Evolutionary conservation across 75 land plant genomes (phyloP).

Genomic region (Pseudotsuga menziesii): DNA sequence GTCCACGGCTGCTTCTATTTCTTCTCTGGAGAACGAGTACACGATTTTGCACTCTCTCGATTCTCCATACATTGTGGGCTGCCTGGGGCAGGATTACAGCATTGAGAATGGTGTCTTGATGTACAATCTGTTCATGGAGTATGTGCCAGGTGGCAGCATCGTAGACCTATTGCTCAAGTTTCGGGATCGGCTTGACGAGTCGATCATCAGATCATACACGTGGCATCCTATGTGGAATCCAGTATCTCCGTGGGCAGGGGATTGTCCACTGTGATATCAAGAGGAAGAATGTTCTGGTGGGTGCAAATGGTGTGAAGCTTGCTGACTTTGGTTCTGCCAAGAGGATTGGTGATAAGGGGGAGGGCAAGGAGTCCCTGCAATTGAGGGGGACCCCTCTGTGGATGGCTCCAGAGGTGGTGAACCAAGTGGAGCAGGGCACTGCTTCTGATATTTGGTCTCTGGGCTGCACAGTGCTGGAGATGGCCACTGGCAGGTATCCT

Average conservation of each 20-base stretch:
- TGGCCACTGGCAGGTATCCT: constrained; percentile 48
- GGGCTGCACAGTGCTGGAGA: constrained; percentile 75
- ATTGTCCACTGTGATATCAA: constrained; percentile 77
- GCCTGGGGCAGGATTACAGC: constrained; percentile 23
- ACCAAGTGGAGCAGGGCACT: constrained; percentile 35
- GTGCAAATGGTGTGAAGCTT: constrained; percentile 47
- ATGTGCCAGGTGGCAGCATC: constrained; percentile 50
- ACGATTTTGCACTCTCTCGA: constrained; percentile 13
- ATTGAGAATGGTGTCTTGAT: constrained; percentile 14
- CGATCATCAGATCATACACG: constrained; percentile 22
- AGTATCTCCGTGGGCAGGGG: constrained; percentile 37
- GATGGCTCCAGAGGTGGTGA: constrained; percentile 79
- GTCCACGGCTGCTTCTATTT: constrained; percentile 18
- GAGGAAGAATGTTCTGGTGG: constrained; percentile 58
- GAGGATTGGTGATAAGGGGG: constrained; percentile 7
- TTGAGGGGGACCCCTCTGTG: constrained; percentile 66
- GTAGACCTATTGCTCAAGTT: constrained; percentile 8
- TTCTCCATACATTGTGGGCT: constrained; percentile 25
- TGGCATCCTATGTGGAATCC: constrained; percentile 35
- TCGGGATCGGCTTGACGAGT: constrained; percentile 30
- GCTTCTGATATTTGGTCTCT: constrained; percentile 70
- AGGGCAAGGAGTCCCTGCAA: background rate
- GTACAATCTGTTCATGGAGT: constrained; percentile 40
- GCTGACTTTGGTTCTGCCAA: constrained; percentile 85
- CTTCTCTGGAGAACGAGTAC: constrained; percentile 27